These are phyloP conservation scores for Cystobasidiaceae sp. DNA, from an alignment of 1,284 basidiomycete species.

Conservation along the genomic window DNA sequence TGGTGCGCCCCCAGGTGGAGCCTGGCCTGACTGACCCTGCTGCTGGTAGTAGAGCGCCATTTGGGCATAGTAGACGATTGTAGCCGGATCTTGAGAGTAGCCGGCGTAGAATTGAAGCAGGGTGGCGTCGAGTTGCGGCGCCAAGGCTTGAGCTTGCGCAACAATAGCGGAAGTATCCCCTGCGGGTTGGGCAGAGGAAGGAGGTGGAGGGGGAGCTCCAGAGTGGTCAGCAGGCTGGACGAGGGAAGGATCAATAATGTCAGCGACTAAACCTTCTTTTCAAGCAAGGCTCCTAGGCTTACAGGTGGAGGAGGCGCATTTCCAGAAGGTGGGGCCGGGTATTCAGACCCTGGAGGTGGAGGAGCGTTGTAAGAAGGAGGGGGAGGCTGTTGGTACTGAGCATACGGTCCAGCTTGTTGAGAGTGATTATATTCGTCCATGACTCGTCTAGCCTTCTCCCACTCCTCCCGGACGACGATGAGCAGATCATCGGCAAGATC, in stretches of 20 bases:
- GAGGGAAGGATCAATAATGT: background rate
- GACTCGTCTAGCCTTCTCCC: constrained; percentile 61
- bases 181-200: background rate
- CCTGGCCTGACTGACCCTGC: constrained; percentile 3
- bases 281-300: background rate
- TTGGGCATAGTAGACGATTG: constrained; percentile 29
- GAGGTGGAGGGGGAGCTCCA: constrained; percentile 2
- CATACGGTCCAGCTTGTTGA: constrained; percentile 20
- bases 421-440: constrained; percentile 30
- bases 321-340: constrained; percentile 26
- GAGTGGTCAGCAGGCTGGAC: constrained; percentile 3
- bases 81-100: constrained; percentile 22
- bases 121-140: constrained; percentile 15
- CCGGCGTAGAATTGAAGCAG: constrained; percentile 26
- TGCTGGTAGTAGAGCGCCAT: constrained; percentile 24
- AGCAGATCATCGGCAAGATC: constrained; percentile 82
- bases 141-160: constrained; percentile 29
- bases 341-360: constrained; percentile 16
- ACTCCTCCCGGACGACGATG: constrained; percentile 74
- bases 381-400: constrained; percentile 22
- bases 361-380: constrained; percentile 26
- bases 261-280: background rate
- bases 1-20: constrained; percentile 15
- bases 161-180: constrained; percentile 3
- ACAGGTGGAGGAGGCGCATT: constrained; percentile 11